Evolutionary conservation across 352 stramenopile genomes (phyloP).

Genomic region (Pilasporangium apinafurcum): DNA sequence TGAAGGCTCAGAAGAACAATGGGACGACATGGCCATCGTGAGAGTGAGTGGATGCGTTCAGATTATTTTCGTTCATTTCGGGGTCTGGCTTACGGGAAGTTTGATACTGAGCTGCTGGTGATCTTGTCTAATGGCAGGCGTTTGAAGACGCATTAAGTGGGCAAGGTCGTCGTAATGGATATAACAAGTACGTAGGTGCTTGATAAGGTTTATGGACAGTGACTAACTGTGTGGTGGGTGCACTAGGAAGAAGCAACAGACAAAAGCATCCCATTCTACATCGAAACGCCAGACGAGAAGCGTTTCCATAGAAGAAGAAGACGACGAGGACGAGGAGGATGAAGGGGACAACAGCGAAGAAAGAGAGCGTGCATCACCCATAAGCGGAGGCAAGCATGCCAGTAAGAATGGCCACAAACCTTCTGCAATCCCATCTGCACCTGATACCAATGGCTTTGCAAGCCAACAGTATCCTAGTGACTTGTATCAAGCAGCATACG

Average conservation of each 20-base stretch:
- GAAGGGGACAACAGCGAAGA: background rate
- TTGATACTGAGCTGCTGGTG: background rate
- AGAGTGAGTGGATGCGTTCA: conserved; percentile 23
- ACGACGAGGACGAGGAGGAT: conserved; percentile 2
- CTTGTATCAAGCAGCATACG: conserved; percentile 58
- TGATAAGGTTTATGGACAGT: background rate
- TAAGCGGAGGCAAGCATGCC: no score
- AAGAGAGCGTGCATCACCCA: background rate
- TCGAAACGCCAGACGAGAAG: conserved; percentile 18
- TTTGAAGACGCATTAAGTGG: conserved; percentile 66
- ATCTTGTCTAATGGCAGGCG: conserved; percentile 19
- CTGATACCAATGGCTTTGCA: background rate
- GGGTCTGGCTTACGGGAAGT: background rate
- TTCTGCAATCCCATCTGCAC: background rate
- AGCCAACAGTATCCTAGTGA: conserved; percentile 9
- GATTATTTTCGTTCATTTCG: background rate
- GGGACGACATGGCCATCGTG: conserved; percentile 81
- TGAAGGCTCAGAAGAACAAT: conserved; percentile 75
- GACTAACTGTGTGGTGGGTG: background rate
- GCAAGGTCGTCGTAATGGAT: conserved; percentile 13
- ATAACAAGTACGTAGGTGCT: background rate
- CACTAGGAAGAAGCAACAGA: conserved; percentile 14
- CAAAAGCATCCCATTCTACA: conserved; percentile 5
- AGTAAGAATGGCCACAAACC: conserved; percentile 2
- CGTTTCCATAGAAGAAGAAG: conserved; percentile 12